Base-by-base conservation (phyloP, 768 basidiomycete genomes). In the Phanerochaete carnosa region DNA sequence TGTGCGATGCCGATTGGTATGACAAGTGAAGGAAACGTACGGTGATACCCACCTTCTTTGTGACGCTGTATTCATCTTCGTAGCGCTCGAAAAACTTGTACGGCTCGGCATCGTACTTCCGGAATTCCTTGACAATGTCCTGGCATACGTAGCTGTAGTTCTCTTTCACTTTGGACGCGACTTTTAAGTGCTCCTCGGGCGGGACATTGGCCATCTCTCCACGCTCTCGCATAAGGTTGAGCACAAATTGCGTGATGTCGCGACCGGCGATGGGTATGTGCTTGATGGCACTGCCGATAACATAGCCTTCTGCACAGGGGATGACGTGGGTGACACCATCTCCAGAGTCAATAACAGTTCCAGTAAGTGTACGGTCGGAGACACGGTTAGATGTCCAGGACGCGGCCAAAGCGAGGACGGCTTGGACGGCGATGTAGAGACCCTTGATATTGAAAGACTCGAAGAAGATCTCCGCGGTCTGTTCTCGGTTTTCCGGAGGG, bases 241-340 rank as follows among this genome's bases (percentile, higher is more conserved):
- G 86, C 35, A 98, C 96, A 72, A 98, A 98, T 70, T 93, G 90
- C 11, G 94, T 86, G 75, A 99, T 97, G 73, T 98, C 96, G 64
- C 96, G 91, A 13, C 97, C 97, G 32, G 96, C 97, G 69, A 98
- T 96, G 53, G 97, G 97, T 70, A 99, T 95, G 71, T 98, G 94
- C 75, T 98, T 98, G 83, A 99, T 98, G 1, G 95, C 92, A 68
- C 93, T 95, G 25, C 97, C 97, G 69, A 99, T 98, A 66, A 99
- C 97, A 73, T 98, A 99, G 47, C 97, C 97, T 70, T 98, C 97
- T 26, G 96, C 96, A 58, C 85, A 88, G 57, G 91, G 90, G 70
- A 98, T 98, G 61, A 98, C 96, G 76, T 98, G 97, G 3, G 97
- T 98, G 45, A 99, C 97, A 80, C 97, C 97, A 72, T 99, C 97